Evolutionary conservation across 345 rosid genomes (phyloP).

Genomic region (Rhodamnia argentea): DNA sequence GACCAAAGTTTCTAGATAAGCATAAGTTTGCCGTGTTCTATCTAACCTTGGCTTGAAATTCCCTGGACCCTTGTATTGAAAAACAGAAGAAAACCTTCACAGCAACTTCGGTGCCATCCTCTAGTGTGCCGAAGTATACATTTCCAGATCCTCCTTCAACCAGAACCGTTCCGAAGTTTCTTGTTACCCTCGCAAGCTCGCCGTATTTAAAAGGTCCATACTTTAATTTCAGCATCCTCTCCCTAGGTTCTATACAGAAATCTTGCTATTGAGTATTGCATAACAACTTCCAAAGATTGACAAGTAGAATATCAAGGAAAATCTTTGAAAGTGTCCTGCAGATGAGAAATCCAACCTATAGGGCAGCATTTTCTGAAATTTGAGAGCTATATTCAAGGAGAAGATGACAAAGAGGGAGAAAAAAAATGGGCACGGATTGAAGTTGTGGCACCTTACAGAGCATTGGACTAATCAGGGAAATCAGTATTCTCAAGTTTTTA

Average conservation of each 20-base stretch:
- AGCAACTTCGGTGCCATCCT: conserved; percentile 5
- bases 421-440: neutral
- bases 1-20: neutral
- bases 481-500: neutral
- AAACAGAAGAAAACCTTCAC: neutral
- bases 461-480: neutral
- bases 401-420: neutral
- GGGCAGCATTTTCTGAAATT: neutral
- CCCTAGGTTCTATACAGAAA: neutral
- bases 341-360: neutral
- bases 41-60: neutral
- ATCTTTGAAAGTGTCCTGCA: neutral
- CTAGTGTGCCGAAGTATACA: conserved; percentile 1
- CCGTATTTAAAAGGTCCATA: neutral
- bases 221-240: neutral
- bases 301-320: neutral
- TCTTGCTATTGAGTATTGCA: neutral
- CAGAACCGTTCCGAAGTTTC: conserved; percentile 1
- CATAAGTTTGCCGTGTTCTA: neutral
- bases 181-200: neutral
- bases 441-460: neutral
- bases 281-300: neutral
- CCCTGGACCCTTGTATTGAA: neutral
- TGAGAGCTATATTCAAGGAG: neutral
- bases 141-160: conserved; percentile 10